Evolutionary conservation across 106 monocot genomes (phyloP).

Genomic region (Acanthochlamys bracteata): DNA sequence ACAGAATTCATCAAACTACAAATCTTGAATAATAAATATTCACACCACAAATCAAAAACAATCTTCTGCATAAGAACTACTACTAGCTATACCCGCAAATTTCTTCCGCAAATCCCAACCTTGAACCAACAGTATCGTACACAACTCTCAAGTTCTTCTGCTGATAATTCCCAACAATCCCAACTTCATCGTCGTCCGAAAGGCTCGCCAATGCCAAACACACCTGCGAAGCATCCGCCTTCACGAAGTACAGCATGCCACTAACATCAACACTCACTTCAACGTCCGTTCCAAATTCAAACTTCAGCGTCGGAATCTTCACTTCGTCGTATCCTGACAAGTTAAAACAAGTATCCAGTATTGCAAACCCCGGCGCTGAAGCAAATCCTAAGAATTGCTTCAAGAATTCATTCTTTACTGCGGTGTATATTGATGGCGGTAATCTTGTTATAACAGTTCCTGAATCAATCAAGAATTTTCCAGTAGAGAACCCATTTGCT

Average conservation of each 20-base stretch:
- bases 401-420: conserved; percentile 50
- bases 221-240: conserved; percentile 67
- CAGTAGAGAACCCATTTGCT: conserved; percentile 24
- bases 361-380: conserved; percentile 38
- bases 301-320: conserved; percentile 43
- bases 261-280: conserved; percentile 51
- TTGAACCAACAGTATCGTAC: conserved; percentile 57
- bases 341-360: conserved; percentile 71
- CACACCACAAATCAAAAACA: too few species aligned
- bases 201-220: conserved; percentile 63
- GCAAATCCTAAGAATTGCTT: conserved; percentile 52
- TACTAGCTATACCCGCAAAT: conserved; percentile 38
- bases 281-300: conserved; percentile 48
- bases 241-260: conserved; percentile 69
- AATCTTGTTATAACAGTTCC: conserved; percentile 81
- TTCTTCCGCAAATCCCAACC: conserved; percentile 73
- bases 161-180: conserved; percentile 85
- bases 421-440: conserved; percentile 54
- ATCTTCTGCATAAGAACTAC: too few species aligned
- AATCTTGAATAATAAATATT: conserved; percentile 1
- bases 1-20: neutral
- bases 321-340: conserved; percentile 47
- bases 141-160: conserved; percentile 81
- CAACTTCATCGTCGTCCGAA: conserved; percentile 44
- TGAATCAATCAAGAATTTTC: conserved; percentile 57